Evolutionary conservation across 371 early-diverging fungal genomes (phyloP), one percentile per base, ranked within the genome.

Genomic region (Mortierella sp.): DNA sequence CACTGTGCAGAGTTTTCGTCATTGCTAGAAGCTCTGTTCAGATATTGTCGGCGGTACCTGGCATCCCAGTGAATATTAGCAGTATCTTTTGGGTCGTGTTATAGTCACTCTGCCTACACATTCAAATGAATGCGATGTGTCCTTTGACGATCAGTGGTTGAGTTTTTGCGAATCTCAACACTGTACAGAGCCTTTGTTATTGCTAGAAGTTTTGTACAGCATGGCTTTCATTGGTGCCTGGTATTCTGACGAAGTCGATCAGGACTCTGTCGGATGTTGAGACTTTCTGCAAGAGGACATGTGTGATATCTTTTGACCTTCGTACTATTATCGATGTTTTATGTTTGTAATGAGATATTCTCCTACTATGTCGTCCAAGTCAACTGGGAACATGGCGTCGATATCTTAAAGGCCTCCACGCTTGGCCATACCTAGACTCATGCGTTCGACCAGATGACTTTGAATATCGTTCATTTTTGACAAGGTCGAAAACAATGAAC

Each of bases 141-240:
- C 54, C 80, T 80, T 80, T 80, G 76, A 80, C 80, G 80, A 50
- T 80, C 80, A 80, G 76, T 65, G 68, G 3, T 76, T 80, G 76
- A 50, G 52, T 73, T 76, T 73, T 80, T 76, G 76, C 76, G 80
- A 76, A 65, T 76, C 52, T 80, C 80, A 80, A 52, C 76, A 76
- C 76, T 76, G 76, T 80, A 73, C 80, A 80, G 80, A 76, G 44
- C 68, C 70, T 80, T 80, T 54, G 80, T 44, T 80, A 80, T 80
- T 80, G 76, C 81, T 5, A 80, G 77, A 80, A 76, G 81, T 48
- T 76, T 77, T 80, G 81, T 76, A n/a, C 74, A 76, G 76, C 55
- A 76, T 80, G 81, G n/a, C 77, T 76, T 76, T 80, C 80, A 80
- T 76, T 80, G 80, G 76, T 75, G 73, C 76, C 80, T 80, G 81